phyloP scores from a whole-genome alignment of 805 yeast genomes.

The Pichia kluyveri region DNA sequence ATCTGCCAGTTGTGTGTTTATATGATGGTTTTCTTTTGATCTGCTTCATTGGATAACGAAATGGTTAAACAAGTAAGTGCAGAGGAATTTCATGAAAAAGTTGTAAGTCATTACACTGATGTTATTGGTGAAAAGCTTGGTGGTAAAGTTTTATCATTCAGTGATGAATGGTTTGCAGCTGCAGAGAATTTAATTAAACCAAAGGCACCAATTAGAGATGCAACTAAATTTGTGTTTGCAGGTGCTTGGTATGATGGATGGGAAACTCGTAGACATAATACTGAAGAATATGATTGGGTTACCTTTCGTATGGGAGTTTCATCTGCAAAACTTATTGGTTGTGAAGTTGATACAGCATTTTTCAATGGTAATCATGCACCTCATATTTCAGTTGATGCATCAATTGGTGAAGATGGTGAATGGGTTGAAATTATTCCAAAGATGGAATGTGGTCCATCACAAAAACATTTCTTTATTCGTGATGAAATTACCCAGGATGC shows the following conservation, averaged over 20 bases:
- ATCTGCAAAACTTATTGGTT: constrained; percentile 68
- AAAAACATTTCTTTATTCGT: constrained; percentile 73
- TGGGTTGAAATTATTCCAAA: constrained; percentile 72
- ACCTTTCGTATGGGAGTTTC: constrained; percentile 75
- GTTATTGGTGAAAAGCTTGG: constrained; percentile 82
- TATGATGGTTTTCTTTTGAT: too few relatives aligned
- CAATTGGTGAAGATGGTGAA: constrained; percentile 29
- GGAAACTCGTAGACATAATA: constrained; percentile 95
- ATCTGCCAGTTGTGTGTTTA: too few relatives aligned
- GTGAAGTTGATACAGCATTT: constrained; percentile 88
- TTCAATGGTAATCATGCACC: constrained; percentile 97
- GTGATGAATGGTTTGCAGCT: constrained; percentile 95
- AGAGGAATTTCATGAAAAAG: constrained; percentile 34
- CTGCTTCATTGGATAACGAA: neutral
- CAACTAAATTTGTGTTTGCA: constrained; percentile 65
- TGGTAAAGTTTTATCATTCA: constrained; percentile 56
- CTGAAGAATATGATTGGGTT: constrained; percentile 81
- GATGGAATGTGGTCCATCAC: constrained; percentile 82
- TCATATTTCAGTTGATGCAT: constrained; percentile 73
- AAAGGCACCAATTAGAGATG: constrained; percentile 70
- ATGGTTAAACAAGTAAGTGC: constrained; percentile 17
- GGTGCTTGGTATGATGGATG: constrained; percentile 99
- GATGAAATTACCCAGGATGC: constrained; percentile 44
- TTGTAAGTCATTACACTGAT: constrained; percentile 54
- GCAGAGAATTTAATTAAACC: constrained; percentile 84